Conservation (phyloP, 805 yeast genomes). For the Candida suzukii region DNA sequence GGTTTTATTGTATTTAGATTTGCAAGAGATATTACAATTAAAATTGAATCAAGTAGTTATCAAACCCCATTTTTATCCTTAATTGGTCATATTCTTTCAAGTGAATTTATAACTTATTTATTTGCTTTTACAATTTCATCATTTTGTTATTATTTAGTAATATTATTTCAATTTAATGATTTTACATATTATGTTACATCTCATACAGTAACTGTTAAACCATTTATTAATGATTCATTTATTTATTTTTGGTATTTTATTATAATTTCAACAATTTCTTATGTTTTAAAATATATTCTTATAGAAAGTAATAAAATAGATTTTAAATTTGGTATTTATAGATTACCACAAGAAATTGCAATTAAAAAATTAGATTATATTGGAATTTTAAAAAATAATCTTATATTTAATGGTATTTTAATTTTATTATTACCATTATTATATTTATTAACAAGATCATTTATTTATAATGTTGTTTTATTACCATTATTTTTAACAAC, state of each 20-base stretch:
- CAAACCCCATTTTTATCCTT: constrained; percentile 19
- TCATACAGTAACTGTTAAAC: constrained; percentile 32
- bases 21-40: constrained; percentile 21
- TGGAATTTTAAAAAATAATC: constrained; percentile 25
- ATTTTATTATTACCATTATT: constrained; percentile 29
- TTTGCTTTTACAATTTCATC: constrained; percentile 16
- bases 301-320: constrained; percentile 50
- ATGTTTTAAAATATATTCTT: constrained; percentile 42
- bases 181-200: constrained; percentile 23
- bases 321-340: constrained; percentile 36
- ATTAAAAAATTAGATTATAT: constrained; percentile 14
- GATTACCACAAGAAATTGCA: constrained; percentile 30
- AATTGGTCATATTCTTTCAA: constrained; percentile 16
- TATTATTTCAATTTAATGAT: constrained; percentile 15
- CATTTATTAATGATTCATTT: constrained; percentile 35
- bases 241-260: constrained; percentile 45
- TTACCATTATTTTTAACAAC: constrained; percentile 22
- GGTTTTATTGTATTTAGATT: constrained; percentile 21
- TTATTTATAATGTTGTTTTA: constrained; percentile 33
- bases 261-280: constrained; percentile 32
- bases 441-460: constrained; percentile 32
- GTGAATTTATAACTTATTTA: constrained; percentile 13
- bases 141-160: constrained; percentile 9
- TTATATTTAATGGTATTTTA: constrained; percentile 24
- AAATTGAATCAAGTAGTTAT: constrained; percentile 16